Evolutionary conservation across 305 asterid genomes (phyloP), one percentile per base, ranked within the genome.

Genomic region (Fraxinus greggii): DNA sequence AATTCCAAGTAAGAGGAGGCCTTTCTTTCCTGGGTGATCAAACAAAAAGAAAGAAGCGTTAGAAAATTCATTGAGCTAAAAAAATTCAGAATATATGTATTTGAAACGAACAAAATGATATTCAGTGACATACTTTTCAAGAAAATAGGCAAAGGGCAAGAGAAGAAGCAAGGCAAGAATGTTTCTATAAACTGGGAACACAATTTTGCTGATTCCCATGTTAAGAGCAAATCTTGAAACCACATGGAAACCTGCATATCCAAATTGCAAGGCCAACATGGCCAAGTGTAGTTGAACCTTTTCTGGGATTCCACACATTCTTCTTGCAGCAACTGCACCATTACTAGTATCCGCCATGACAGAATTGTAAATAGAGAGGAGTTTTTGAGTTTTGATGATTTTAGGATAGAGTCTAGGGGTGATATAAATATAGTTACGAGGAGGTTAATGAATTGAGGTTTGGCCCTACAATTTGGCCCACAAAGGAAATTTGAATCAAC

Each of bases 121-220:
- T 3, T 19, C 4, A 5, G 31, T 13, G n/a, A 69, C 92, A 12
- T 89, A 97, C 99, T 93, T 97, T 80, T 97, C 99, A 8, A 97
- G 97, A 79, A 97, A 97, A 63, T 93, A 97, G 82, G 99, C 98
- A 59, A 97, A 93, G 75, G 99, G 99, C 81, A 92, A 73, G 84
- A 97, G 98, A 5, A 97, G 95, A 33, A 97, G 77, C 79, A 96
- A 86, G 45, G 99, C 99, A 26, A 94, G 92, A 29, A 94, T 89
- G 93, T 96, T 96, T 76, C 99, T 84, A 45, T 96, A 96, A 78
- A 96, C 97, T 0, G 98, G 93, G 88, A 93, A 96, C 2, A 96
- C 99, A 23, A 96, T 90, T 88, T 96, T 96, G 95, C 98, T 94
- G 10, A 96, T 96, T 54, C 99, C 99, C 98, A 94, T 96, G 81